Conservation (phyloP, 768 basidiomycete species). For the Leccinum uliginosum region DNA sequence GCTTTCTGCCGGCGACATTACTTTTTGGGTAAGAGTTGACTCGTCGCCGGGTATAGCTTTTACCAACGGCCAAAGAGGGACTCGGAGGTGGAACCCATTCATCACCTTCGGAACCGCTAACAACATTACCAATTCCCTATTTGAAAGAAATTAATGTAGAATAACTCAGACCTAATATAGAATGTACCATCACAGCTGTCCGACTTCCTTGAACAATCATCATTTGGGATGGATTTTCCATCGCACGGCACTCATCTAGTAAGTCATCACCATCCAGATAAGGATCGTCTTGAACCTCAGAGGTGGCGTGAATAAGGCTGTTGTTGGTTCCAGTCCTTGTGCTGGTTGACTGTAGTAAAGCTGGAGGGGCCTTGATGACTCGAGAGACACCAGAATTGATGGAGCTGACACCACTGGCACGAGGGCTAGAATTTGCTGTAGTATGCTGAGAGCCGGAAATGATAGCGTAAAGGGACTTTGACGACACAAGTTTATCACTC, state of each 20-base stretch:
- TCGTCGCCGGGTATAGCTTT: not conserved
- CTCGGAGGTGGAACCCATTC: not conserved
- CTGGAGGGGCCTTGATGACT: too few species aligned
- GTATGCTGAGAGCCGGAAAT: too few species aligned
- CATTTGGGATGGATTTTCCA: not conserved
- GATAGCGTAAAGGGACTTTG: too few species aligned
- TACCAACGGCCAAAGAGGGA: not conserved
- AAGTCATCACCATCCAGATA: too few species aligned
- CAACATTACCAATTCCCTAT: not conserved
- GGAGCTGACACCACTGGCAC: too few species aligned
- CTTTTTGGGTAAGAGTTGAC: not conserved
- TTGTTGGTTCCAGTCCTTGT: too few species aligned
- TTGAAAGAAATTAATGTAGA: not conserved
- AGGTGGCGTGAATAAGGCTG: too few species aligned
- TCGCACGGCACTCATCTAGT: too few species aligned
- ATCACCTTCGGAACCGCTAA: not conserved
- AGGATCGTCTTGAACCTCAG: too few species aligned
- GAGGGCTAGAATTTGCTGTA: too few species aligned
- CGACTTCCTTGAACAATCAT: not conserved
- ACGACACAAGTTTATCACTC: not conserved
- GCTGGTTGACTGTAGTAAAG: too few species aligned
- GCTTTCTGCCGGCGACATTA: not conserved
- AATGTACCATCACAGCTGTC: not conserved
- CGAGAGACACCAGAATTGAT: too few species aligned
- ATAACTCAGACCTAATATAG: not conserved